Evolutionary conservation across 2,329 filamentous ascomycete species (phyloP), one percentile per base, ranked within the genome.

Genomic region (Diaporthe capsici): DNA sequence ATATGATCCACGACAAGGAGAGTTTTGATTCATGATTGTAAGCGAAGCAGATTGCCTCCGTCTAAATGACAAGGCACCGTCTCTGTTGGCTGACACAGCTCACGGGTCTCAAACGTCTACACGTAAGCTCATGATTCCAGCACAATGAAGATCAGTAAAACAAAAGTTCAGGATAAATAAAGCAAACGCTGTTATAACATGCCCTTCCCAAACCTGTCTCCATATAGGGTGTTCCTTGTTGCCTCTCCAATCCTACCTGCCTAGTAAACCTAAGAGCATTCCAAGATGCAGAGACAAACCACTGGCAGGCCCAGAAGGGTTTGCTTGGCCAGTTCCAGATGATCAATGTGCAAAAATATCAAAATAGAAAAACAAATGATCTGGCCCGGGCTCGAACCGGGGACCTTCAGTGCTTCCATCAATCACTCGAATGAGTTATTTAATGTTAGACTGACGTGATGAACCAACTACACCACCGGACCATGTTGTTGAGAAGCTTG

Each of bases 381-480:
- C 72, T 47, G 49, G 74, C 74, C 70, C 70, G 58, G 74, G 37
- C 57, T 73, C 12, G 60, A 68, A 75, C 74, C 51, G 74, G 51
- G 58, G 74, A 73, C 74, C 74, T 65, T 61, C 70, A 72, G 70
- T 71, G 63, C 17, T 60, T 3, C 22, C 73, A 60, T 44, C 12
- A 13, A 57, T 7, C 3, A 17, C 49, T 44, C 20, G 2, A 4
- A 53, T 2, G 31, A 34, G 12, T 42, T 13, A 12, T 7, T 20
- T 4, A 4, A 58, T 73, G 70, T 75, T 75, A 75, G 58, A 67
- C 74, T 60, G 28, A 47, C 7, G 74, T 72, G 68, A 68, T 72
- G 22, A 67, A 75, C 68, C 68, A 73, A 73, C 74, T 73, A 72
- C 57, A 73, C 74, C 70, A 73, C 60, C 68, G 68, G 47, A 72